A percentile compares a stretch with the other conserved stretches of the same genome.
These are phyloP conservation scores for Vitis hybrid DNA, from an alignment of 177 flowering plant species.

Conservation along the genomic window DNA sequence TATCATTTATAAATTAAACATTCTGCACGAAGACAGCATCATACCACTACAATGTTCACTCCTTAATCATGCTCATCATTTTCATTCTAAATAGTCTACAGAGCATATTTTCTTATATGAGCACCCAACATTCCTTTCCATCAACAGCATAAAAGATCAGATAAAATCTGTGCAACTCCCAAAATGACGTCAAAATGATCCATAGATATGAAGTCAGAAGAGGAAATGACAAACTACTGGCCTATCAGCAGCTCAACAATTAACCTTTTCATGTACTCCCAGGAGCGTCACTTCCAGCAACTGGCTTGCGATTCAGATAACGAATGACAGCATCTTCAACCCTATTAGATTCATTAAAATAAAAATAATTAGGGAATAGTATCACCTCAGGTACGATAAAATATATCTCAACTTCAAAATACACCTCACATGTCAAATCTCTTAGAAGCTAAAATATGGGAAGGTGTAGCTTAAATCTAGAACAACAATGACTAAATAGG, in stretches of 20 bases:
- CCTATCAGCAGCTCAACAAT: constrained; percentile 1
- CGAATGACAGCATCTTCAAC: constrained; percentile 59
- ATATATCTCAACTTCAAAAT: neutral
- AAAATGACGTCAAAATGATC: neutral
- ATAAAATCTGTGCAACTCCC: constrained; percentile 3
- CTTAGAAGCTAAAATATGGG: too few relatives aligned
- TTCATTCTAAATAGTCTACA: constrained; percentile 1
- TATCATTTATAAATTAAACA: too few relatives aligned
- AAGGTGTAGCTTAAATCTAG: too few relatives aligned
- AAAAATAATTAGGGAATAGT: neutral
- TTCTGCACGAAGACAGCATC: too few relatives aligned
- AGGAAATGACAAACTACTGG: neutral
- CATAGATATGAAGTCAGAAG: neutral
- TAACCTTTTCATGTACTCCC: constrained; percentile 31
- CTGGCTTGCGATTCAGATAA: constrained; percentile 47
- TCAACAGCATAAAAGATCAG: neutral
- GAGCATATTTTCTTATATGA: constrained; percentile 2
- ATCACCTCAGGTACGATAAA: neutral
- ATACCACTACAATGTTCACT: too few relatives aligned
- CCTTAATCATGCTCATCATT: too few relatives aligned
- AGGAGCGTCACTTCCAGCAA: constrained; percentile 41
- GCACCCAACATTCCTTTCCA: constrained; percentile 1
- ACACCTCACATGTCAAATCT: neutral
- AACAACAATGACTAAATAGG: too few relatives aligned
- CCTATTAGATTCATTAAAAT: constrained; percentile 24